Evolutionary conservation across 2,329 filamentous ascomycete species (phyloP).

Genomic region (Xylaria sp.): DNA sequence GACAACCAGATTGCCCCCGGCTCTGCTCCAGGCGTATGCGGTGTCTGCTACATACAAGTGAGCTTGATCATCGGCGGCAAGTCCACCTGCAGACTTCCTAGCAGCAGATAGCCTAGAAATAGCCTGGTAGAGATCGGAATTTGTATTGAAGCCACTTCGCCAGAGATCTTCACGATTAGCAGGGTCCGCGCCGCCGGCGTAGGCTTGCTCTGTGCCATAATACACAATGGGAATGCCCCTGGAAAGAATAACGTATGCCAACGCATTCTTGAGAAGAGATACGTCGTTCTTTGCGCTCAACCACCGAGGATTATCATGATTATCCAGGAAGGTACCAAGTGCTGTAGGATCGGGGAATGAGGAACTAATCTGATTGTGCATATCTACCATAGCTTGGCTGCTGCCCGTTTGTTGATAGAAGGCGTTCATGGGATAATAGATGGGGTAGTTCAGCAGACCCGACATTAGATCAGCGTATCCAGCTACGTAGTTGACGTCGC

Average conservation of each 20-base stretch:
- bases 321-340: conserved; percentile 32
- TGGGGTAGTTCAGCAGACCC: conserved; percentile 70
- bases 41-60: conserved; percentile 31
- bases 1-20: conserved; percentile 26
- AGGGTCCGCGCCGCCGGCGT: conserved; percentile 24
- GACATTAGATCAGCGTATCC: conserved; percentile 65
- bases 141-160: conserved; percentile 27
- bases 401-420: conserved; percentile 54
- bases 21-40: conserved; percentile 33
- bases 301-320: conserved; percentile 32
- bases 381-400: conserved; percentile 54
- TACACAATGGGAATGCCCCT: conserved; percentile 31
- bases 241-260: conserved; percentile 30
- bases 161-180: conserved; percentile 34
- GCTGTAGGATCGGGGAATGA: conserved; percentile 30
- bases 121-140: conserved; percentile 19
- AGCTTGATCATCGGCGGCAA: conserved; percentile 25
- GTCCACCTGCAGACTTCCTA: conserved; percentile 27
- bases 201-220: conserved; percentile 31
- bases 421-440: conserved; percentile 48
- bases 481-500: conserved; percentile 60
- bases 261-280: conserved; percentile 25
- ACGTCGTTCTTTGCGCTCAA: conserved; percentile 21
- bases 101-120: conserved; percentile 24
- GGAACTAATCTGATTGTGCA: conserved; percentile 51